Percentiles rank a stretch among this genome's conserved stretches.
These are phyloP conservation scores for Serpula lacrymans DNA, from an alignment of 768 basidiomycete species.

Conservation along the genomic window DNA sequence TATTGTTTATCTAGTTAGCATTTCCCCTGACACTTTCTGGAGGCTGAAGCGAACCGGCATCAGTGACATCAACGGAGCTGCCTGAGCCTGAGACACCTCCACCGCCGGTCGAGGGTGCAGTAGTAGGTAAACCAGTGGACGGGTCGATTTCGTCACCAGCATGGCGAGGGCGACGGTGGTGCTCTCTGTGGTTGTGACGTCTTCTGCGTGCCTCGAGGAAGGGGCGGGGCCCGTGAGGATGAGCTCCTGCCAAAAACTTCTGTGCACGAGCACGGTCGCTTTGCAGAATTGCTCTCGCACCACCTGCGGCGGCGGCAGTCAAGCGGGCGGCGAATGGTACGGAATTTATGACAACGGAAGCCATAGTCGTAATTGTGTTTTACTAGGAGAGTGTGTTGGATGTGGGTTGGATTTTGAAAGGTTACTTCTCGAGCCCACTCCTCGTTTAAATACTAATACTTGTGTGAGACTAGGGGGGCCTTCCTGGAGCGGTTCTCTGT, in stretches of 20 bases:
- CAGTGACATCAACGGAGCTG: conserved; percentile 51
- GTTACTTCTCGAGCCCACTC: background rate
- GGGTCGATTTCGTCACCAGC: conserved; percentile 11
- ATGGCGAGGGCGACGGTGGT: conserved; percentile 15
- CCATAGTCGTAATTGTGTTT: conserved; percentile 26
- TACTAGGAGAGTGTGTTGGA: background rate
- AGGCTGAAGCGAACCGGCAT: conserved; percentile 36
- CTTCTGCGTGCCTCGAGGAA: conserved; percentile 25
- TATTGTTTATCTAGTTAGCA: conserved; percentile 8
- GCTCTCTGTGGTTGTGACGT: conserved; percentile 20
- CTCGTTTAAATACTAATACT: conserved; percentile 18
- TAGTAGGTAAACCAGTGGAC: conserved; percentile 13
- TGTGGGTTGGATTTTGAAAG: background rate
- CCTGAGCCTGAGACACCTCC: conserved; percentile 7
- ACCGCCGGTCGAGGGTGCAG: conserved; percentile 11
- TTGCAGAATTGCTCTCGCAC: conserved; percentile 46
- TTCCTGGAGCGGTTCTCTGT: background rate
- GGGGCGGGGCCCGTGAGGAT: conserved; percentile 49
- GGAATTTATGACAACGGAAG: conserved; percentile 32
- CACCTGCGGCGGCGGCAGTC: conserved; percentile 25
- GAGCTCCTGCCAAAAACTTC: conserved; percentile 51
- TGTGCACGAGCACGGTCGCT: conserved; percentile 52
- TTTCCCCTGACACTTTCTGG: too few species aligned
- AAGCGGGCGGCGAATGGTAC: conserved; percentile 47
- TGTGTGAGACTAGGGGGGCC: conserved; percentile 2